Conservation (phyloP, 257 asterid genomes). For the Solanum medicagineum region DNA sequence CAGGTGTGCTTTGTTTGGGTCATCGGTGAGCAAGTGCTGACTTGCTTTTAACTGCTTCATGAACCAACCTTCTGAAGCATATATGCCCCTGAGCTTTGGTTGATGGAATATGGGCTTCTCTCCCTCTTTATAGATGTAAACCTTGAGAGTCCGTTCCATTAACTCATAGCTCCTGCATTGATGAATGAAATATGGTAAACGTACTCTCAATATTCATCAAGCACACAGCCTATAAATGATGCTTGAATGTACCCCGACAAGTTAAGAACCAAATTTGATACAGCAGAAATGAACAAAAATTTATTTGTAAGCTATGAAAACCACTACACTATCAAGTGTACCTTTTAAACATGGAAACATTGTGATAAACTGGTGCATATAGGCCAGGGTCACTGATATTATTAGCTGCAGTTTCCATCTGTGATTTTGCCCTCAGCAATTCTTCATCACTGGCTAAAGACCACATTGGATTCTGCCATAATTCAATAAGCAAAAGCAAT, state of each 20-base stretch:
- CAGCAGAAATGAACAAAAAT: not conserved
- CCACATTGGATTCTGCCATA: slow-evolving; percentile 39
- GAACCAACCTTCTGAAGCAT: slow-evolving; percentile 79
- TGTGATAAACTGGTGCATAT: slow-evolving; percentile 51
- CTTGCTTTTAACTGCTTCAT: slow-evolving; percentile 54
- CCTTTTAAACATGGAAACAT: slow-evolving; percentile 44
- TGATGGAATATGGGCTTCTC: slow-evolving; percentile 59
- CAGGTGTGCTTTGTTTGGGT: slow-evolving; percentile 46
- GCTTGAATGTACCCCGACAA: not conserved
- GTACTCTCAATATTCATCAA: not conserved
- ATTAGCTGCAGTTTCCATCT: slow-evolving; percentile 29
- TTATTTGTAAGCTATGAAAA: not conserved
- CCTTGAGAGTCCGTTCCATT: slow-evolving; percentile 57
- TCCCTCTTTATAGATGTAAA: slow-evolving; percentile 57
- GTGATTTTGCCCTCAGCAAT: slow-evolving; percentile 25
- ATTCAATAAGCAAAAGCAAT: not conserved
- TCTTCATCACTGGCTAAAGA: slow-evolving; percentile 41
- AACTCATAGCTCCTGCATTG: slow-evolving; percentile 58
- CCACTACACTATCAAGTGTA: not conserved
- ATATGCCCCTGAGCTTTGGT: slow-evolving; percentile 51
- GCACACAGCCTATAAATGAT: not conserved
- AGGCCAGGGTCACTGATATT: slow-evolving; percentile 11
- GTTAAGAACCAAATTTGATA: not conserved
- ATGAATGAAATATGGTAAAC: not conserved
- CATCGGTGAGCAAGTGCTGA: slow-evolving; percentile 35